These are phyloP conservation scores for Verruconis gallopava DNA, from an alignment of 2,329 filamentous ascomycete genomes.

Conservation along the genomic window DNA sequence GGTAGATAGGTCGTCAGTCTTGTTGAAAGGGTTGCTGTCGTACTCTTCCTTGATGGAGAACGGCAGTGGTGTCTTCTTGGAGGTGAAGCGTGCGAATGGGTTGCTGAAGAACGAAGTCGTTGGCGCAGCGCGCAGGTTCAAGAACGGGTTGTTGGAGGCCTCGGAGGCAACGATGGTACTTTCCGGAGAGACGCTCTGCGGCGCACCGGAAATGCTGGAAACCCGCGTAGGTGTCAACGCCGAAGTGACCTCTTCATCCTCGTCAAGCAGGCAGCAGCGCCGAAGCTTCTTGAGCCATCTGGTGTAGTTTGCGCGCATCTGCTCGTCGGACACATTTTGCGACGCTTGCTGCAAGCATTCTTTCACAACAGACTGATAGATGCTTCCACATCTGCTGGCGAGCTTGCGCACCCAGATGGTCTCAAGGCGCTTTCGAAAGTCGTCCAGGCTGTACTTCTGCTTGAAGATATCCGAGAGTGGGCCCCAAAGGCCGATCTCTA, in stretches of 20 bases:
- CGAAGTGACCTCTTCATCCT: conserved; percentile 5
- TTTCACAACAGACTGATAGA: conserved; percentile 64
- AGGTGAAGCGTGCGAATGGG: background rate
- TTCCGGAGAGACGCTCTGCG: conserved; percentile 1
- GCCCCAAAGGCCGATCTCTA: conserved; percentile 66
- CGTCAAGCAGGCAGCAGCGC: conserved; percentile 11
- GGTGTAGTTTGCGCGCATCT: background rate
- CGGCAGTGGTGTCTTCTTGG: background rate
- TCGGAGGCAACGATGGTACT: conserved; percentile 1
- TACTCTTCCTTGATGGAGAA: conserved; percentile 7
- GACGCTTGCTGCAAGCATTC: conserved; percentile 41
- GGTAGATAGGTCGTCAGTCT: background rate
- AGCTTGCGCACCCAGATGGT: conserved; percentile 52
- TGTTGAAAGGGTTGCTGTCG: background rate
- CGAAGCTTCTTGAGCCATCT: conserved; percentile 13
- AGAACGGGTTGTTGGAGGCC: conserved; percentile 4
- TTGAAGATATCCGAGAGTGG: conserved; percentile 48
- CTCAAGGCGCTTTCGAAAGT: conserved; percentile 52
- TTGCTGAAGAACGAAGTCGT: background rate
- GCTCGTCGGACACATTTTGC: conserved; percentile 9
- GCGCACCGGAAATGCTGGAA: conserved; percentile 6
- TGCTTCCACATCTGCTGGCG: conserved; percentile 54
- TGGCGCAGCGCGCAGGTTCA: conserved; percentile 2
- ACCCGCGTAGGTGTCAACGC: background rate
- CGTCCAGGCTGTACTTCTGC: conserved; percentile 43